Conservation (phyloP, 106 monocot species). For the Dioscorea alata region DNA sequence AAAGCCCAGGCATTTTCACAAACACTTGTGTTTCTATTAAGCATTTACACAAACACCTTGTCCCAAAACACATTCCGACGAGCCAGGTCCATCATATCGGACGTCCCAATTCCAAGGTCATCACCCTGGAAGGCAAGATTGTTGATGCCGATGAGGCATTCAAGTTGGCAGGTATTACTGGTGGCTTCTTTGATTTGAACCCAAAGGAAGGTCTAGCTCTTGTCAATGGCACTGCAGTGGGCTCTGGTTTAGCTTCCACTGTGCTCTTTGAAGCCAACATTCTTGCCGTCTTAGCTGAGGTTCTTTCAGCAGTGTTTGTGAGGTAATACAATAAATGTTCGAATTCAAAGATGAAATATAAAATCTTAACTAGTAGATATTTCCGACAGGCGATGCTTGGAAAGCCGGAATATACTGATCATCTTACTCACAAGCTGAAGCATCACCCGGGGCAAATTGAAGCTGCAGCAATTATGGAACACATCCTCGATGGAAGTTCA, state of each 20-base stretch:
- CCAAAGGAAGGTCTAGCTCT: constrained; percentile 93
- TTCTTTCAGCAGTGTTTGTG: constrained; percentile 60
- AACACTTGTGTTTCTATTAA: no score
- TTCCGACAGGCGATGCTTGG: constrained; percentile 44
- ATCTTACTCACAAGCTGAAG: constrained; percentile 88
- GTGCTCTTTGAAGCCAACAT: constrained; percentile 84
- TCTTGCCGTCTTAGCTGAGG: constrained; percentile 54
- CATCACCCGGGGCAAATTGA: constrained; percentile 96
- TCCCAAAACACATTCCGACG: no score
- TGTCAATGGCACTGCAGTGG: constrained; percentile 95
- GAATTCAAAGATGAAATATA: no score
- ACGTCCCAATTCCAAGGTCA: constrained; percentile 21
- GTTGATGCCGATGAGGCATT: constrained; percentile 64
- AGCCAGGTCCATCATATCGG: no score
- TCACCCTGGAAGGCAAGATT: constrained; percentile 31
- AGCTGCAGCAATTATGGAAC: constrained; percentile 92
- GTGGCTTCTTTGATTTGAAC: constrained; percentile 81
- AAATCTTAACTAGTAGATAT: no score
- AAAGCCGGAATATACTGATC: constrained; percentile 91
- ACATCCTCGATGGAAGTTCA: constrained; percentile 64
- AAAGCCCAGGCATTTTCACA: no score
- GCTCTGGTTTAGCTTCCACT: constrained; percentile 74
- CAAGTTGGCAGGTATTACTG: constrained; percentile 44
- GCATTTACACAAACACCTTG: no score
- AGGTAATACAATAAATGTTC: no score